Evolutionary conservation across 371 early-diverging fungal species (phyloP).

Genomic region (Rhizopus delemar): DNA sequence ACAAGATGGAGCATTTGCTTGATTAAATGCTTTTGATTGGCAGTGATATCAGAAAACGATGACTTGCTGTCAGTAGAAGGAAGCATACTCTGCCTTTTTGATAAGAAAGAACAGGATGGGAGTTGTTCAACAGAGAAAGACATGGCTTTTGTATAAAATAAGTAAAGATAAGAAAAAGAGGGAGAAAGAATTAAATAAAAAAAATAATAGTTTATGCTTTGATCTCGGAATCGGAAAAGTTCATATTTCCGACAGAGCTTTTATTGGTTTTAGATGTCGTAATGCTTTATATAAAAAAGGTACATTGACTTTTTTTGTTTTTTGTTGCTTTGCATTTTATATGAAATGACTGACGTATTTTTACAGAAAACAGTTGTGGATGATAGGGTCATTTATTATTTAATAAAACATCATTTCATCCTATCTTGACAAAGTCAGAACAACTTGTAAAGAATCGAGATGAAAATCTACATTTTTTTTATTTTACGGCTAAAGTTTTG

Average conservation of each 20-base stretch:
- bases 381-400: too few relatives aligned
- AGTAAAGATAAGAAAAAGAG: neutral
- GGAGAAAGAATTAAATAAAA: neutral
- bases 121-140: neutral
- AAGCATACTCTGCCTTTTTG: neutral
- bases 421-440: too few relatives aligned
- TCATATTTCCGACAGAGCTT: neutral
- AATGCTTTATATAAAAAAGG: neutral
- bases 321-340: too few relatives aligned
- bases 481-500: too few relatives aligned
- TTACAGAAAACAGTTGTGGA: too few relatives aligned
- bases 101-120: neutral
- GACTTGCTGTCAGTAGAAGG: neutral
- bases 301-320: too few relatives aligned
- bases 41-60: neutral
- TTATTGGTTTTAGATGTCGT: neutral
- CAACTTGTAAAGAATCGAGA: too few relatives aligned
- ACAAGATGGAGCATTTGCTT: neutral
- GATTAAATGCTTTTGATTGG: neutral
- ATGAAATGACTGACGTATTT: too few relatives aligned
- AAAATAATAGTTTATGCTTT: too few relatives aligned
- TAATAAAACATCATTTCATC: too few relatives aligned
- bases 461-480: too few relatives aligned
- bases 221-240: constrained; percentile 2
- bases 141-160: neutral